A percentile compares a stretch with the other conserved stretches of the same genome.
Conservation (phyloP, 2,329 filamentous ascomycete species). For the Periconia sp. region DNA sequence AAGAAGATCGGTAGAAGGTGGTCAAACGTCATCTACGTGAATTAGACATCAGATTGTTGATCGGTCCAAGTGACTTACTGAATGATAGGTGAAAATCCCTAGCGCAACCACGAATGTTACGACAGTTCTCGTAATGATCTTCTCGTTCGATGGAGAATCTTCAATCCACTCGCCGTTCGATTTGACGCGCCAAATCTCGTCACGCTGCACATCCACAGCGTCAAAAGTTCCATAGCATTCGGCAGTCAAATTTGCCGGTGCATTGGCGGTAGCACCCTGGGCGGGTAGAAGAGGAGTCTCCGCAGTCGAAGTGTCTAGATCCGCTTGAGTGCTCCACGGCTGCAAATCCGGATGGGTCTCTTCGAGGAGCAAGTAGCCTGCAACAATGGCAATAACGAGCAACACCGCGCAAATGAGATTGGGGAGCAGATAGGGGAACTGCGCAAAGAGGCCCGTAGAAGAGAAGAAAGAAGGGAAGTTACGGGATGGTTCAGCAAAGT, state of each 20-base stretch:
- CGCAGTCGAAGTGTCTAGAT: conserved; percentile 53
- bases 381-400: conserved; percentile 77
- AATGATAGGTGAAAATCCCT: conserved; percentile 91
- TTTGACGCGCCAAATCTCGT: conserved; percentile 59
- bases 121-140: conserved; percentile 68
- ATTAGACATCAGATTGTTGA: conserved; percentile 13
- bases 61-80: conserved; percentile 40
- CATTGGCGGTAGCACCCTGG: conserved; percentile 74
- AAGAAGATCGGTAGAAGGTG: conserved; percentile 92
- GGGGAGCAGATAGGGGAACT: conserved; percentile 85
- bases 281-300: conserved; percentile 78
- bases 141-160: conserved; percentile 46
- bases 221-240: conserved; percentile 81
- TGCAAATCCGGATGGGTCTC: conserved; percentile 90
- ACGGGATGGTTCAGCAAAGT: conserved; percentile 78
- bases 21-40: conserved; percentile 78
- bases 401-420: conserved; percentile 83
- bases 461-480: conserved; percentile 77
- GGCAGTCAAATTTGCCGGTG: conserved; percentile 74
- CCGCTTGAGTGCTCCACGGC: conserved; percentile 52
- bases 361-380: conserved; percentile 80
- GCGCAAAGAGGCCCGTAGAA: conserved; percentile 71
- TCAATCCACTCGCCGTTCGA: conserved; percentile 54
- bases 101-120: conserved; percentile 80
- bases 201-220: conserved; percentile 60